Evolutionary conservation across 2,329 filamentous ascomycete genomes (phyloP).

Genomic region (Colletotrichum neosansevieriae): DNA sequence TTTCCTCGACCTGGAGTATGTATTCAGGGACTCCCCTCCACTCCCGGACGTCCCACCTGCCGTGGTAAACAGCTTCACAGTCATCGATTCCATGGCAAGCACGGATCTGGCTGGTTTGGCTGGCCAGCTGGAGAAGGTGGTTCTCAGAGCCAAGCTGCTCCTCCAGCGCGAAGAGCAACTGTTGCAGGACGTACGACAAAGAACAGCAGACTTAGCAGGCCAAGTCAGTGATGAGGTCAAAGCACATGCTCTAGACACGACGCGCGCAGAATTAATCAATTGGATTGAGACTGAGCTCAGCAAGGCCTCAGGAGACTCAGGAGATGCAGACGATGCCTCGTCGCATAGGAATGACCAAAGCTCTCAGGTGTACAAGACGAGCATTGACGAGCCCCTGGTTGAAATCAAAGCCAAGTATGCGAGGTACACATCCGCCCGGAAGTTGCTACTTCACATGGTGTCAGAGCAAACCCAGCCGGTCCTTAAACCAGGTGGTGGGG

Average conservation of each 20-base stretch:
- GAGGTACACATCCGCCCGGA: constrained; percentile 63
- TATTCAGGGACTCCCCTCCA: constrained; percentile 58
- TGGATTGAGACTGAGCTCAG: constrained; percentile 75
- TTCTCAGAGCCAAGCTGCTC: constrained; percentile 68
- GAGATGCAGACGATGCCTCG: constrained; percentile 42
- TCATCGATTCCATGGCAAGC: constrained; percentile 53
- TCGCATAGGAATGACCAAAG: constrained; percentile 42
- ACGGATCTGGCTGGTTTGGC: constrained; percentile 61
- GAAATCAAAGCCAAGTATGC: constrained; percentile 67
- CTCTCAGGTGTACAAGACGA: constrained; percentile 39
- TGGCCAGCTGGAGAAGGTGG: constrained; percentile 67
- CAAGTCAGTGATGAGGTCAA: constrained; percentile 55
- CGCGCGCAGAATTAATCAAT: constrained; percentile 70
- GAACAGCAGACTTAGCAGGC: constrained; percentile 43
- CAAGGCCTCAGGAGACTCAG: constrained; percentile 60
- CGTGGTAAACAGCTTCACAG: constrained; percentile 62
- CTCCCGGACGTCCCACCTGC: constrained; percentile 65
- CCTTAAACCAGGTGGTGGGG: constrained; percentile 38
- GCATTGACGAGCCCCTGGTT: constrained; percentile 56
- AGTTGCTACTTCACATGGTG: constrained; percentile 58
- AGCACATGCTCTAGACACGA: constrained; percentile 65
- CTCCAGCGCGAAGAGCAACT: constrained; percentile 68
- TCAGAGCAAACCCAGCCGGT: constrained; percentile 49
- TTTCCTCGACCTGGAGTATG: constrained; percentile 62
- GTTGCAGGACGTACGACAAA: constrained; percentile 55